Base-by-base conservation (phyloP, 2,329 filamentous ascomycete species). In the Aspergillus sp. region DNA sequence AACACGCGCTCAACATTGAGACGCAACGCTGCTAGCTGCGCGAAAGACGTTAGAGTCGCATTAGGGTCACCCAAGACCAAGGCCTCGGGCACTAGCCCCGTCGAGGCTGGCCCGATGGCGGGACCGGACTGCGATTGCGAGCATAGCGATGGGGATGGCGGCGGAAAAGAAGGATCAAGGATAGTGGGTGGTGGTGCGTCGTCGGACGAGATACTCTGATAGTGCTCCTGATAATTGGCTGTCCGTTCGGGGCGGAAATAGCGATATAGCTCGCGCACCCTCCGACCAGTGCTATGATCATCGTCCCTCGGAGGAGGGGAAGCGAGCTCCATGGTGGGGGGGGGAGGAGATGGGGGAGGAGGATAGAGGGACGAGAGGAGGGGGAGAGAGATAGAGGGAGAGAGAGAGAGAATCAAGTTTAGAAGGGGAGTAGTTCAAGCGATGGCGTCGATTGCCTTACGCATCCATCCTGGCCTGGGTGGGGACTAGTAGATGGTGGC, bases 181-280 rank as follows among this genome's bases (percentile, higher is more conserved):
- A 50, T 47, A 21, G 58, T 39, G 2, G 61, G 15, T 12, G 62
- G 56, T 9, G 57, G 45, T 19, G 59, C 39, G 19, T 58, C 43
- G 13, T 59, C 63, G 12, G 43, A 47, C 10, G 59, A 63, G 8
- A 54, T 53, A n/a, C 21, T 23, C 48, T 45, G n/a, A 43, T 53
- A n/a, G 21, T 53, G n/a, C 19, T 43, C n/a, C 32, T 23, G 47
- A 25, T 15, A 48, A 28, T 61, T 32, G 38, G n/a, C 23, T 21
- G 36, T 36, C 45, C 61, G 59, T 65, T 67, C 59, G 7, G 76
- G 76, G 30, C 73, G 73, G 52, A 78, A 77, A 58, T 76, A 78
- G 55, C 76, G 74, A 62, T 78, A 78, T 30, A 78, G 69, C 59
- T 78, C 76, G 38, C 76, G 72, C 36, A 67, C 71, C 58, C 74